Base-by-base conservation (phyloP, 495 filamentous ascomycete genomes). In the Geopyxis carbonaria region DNA sequence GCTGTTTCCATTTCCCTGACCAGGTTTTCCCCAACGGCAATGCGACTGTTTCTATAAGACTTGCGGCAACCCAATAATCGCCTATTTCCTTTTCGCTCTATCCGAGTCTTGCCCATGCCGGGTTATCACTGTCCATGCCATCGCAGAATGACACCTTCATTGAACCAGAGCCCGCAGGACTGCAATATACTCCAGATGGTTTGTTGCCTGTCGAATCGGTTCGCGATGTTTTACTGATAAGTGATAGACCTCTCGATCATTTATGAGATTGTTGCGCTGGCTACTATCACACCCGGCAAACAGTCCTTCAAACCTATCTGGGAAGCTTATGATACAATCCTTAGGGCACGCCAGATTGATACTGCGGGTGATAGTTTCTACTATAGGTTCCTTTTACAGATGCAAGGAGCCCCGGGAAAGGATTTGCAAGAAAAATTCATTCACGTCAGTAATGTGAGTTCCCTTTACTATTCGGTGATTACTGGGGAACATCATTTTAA, bases 211-310 rank as follows among this genome's bases (percentile, higher is more conserved):
- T n/a, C n/a, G n/a, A n/a, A n/a, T n/a, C n/a, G n/a, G n/a, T n/a
- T n/a, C n/a, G n/a, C n/a, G n/a, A n/a, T n/a, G n/a, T n/a, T n/a
- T n/a, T n/a, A n/a, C n/a, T 28, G 25, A 28, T 9, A 15, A 11
- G 16, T 25, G 9, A 18, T 33, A 56, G 52, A 56, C 34, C 47
- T 56, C 22, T 46, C 55, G 37, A 56, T 46, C 40, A 43, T 56
- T 19, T 47, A 56, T 37, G 52, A 56, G 30, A 55, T 56, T 30
- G 38, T 56, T 40, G 56, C 46, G 22, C 47, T 56, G 22, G 52
- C 52, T 15, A 42, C 47, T 10, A 47, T 46, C 25, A 43, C 45
- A 28, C 47, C 52, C 16, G 41, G 47, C 11, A 44, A 50, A 11
- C 34, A 43, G 18, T 50, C 52, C 1, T 55, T 56, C 22, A 36